Conservation (phyloP, 371 early-diverging fungal genomes). For the Phascolomyces articulosus region DNA sequence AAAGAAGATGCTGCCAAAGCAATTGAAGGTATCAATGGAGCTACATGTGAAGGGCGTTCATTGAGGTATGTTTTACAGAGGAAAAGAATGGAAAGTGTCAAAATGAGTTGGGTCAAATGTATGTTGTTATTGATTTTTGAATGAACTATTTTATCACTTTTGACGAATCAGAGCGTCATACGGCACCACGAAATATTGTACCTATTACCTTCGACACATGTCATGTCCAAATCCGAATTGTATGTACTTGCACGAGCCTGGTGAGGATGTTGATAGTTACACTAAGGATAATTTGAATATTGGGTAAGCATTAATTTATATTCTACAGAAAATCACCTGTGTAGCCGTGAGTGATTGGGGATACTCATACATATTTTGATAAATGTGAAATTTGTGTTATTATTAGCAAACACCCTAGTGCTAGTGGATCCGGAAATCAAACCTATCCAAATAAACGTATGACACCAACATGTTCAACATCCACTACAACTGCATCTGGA, state of each 20-base stretch:
- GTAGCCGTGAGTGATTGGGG: too few relatives aligned
- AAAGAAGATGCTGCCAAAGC: constrained; percentile 92
- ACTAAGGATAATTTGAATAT: constrained; percentile 65
- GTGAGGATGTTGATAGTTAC: constrained; percentile 78
- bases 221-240: constrained; percentile 83
- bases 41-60: constrained; percentile 80
- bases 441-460: constrained; percentile 41
- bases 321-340: too few relatives aligned
- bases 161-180: constrained; percentile 69
- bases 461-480: constrained; percentile 13
- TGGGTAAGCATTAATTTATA: constrained; percentile 40
- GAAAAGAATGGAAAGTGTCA: neutral
- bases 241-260: constrained; percentile 87
- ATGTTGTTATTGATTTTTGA: too few relatives aligned
- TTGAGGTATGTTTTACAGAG: constrained; percentile 55
- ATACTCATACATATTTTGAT: neutral
- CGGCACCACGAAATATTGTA: constrained; percentile 93
- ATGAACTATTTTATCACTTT: too few relatives aligned
- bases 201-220: constrained; percentile 79
- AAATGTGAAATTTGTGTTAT: neutral
- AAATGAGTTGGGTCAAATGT: too few relatives aligned
- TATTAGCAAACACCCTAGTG: constrained; percentile 25
- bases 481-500: constrained; percentile 6
- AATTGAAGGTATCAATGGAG: constrained; percentile 91
- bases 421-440: constrained; percentile 16